A percentile compares a stretch with the other conserved stretches of the same genome.
Conservation (phyloP, 2,329 filamentous ascomycete genomes). For the Talaromyces sp. region DNA sequence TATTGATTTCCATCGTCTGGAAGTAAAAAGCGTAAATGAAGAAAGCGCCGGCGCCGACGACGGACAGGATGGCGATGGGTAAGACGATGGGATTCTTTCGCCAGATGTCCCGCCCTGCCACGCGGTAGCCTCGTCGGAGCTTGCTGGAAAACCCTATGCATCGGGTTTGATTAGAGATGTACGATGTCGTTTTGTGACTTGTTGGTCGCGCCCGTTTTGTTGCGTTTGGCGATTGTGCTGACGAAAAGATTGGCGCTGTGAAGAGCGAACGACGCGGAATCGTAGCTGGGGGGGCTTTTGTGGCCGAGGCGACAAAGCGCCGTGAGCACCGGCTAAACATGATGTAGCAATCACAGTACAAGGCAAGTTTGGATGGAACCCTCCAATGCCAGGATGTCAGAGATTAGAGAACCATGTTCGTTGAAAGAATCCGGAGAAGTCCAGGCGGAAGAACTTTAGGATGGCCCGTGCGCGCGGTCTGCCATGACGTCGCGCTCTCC, state of each 20-base stretch:
- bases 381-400: neutral
- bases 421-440: neutral
- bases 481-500: neutral
- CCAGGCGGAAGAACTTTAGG: neutral
- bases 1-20: conserved; percentile 36
- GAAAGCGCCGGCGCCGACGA: conserved; percentile 26
- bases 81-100: conserved; percentile 39
- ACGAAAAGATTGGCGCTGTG: neutral
- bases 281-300: conserved; percentile 2
- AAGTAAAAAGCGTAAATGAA: conserved; percentile 35
- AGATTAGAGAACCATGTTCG: neutral
- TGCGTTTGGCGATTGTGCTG: neutral
- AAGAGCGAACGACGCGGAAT: conserved; percentile 6
- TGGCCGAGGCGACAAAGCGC: conserved; percentile 15
- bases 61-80: conserved; percentile 34
- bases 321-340: conserved; percentile 23
- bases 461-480: neutral
- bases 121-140: conserved; percentile 26
- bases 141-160: conserved; percentile 23
- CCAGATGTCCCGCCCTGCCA: conserved; percentile 35
- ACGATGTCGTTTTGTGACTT: neutral
- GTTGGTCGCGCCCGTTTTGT: neutral
- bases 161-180: conserved; percentile 8
- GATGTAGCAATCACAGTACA: neutral
- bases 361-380: too few species aligned